Evolutionary conservation across 306 rosid species (phyloP).

Genomic region (Acacia crassicarpa): DNA sequence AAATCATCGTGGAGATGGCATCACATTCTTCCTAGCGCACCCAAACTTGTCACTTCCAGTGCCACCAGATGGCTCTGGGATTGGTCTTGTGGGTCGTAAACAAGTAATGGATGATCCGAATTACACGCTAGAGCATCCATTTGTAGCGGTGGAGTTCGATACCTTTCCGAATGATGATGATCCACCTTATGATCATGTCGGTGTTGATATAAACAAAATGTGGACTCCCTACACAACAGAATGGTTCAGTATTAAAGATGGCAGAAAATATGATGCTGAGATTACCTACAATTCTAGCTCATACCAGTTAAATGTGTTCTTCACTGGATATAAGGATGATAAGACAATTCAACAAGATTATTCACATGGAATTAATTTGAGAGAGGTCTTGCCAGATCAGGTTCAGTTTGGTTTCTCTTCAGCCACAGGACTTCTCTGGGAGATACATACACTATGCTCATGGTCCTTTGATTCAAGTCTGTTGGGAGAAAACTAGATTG

Average conservation of each 20-base stretch:
- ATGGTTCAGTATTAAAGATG: constrained; percentile 19
- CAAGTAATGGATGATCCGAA: background rate
- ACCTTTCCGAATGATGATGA: constrained; percentile 15
- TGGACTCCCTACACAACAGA: background rate
- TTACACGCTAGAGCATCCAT: constrained; percentile 10
- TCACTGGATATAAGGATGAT: constrained; percentile 27
- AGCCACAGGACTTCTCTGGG: constrained; percentile 7
- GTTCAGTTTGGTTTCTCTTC: constrained; percentile 33
- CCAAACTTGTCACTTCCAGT: constrained; percentile 15
- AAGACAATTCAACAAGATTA: background rate
- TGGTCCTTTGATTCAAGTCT: constrained; percentile 23
- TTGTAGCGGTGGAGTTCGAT: constrained; percentile 55
- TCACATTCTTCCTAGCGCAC: constrained; percentile 46
- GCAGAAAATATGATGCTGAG: constrained; percentile 12
- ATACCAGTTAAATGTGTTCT: background rate
- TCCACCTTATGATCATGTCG: constrained; percentile 18
- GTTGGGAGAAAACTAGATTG: background rate
- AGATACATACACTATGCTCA: constrained; percentile 28
- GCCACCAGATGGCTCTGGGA: constrained; percentile 22
- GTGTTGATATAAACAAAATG: background rate
- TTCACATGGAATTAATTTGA: background rate
- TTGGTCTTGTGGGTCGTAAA: constrained; percentile 13
- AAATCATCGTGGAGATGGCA: constrained; percentile 30
- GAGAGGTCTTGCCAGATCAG: constrained; percentile 6
- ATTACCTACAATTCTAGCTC: constrained; percentile 25